phyloP scores from a whole-genome alignment of 2,329 filamentous ascomycete genomes.

The Intubia oerlemansii region DNA sequence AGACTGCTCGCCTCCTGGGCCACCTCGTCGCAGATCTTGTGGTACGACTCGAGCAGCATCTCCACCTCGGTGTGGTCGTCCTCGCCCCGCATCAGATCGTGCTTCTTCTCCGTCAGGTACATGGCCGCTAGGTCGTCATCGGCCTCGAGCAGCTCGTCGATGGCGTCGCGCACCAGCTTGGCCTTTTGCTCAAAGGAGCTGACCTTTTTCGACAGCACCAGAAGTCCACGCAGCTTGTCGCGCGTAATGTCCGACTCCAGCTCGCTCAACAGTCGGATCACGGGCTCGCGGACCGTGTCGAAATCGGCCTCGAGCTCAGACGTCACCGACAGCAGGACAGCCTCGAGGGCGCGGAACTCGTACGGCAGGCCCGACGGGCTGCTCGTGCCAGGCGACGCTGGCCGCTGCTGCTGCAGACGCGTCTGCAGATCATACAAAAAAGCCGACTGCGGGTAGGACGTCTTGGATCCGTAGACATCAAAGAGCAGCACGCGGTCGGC shows the following conservation, averaged over 20 bases:
- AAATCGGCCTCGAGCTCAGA: constrained; percentile 85
- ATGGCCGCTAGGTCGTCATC: constrained; percentile 88
- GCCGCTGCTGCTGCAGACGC: constrained; percentile 58
- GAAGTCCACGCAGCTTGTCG: constrained; percentile 73
- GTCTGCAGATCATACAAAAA: constrained; percentile 97
- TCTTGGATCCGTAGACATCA: constrained; percentile 84
- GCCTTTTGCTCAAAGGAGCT: constrained; percentile 97
- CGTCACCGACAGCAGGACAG: constrained; percentile 84
- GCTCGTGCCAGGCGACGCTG: not conserved
- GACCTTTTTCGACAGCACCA: constrained; percentile 87
- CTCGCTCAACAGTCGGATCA: constrained; percentile 70
- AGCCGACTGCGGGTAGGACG: constrained; percentile 83
- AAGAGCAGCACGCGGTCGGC: constrained; percentile 82
- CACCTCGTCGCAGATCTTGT: constrained; percentile 95
- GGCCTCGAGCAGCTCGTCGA: constrained; percentile 86
- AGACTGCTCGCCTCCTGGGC: constrained; percentile 87
- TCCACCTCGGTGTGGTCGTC: constrained; percentile 93
- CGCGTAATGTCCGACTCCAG: constrained; percentile 93
- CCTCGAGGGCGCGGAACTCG: constrained; percentile 88
- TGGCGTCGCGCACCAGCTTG: constrained; percentile 77
- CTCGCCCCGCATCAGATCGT: constrained; percentile 49
- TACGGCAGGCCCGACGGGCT: constrained; percentile 41
- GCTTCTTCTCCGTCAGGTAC: constrained; percentile 81
- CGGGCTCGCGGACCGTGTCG: constrained; percentile 78
- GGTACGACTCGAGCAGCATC: constrained; percentile 89